Base-by-base conservation (phyloP, 1,139 yeast genomes). In the Sugiyamaella sp. region DNA sequence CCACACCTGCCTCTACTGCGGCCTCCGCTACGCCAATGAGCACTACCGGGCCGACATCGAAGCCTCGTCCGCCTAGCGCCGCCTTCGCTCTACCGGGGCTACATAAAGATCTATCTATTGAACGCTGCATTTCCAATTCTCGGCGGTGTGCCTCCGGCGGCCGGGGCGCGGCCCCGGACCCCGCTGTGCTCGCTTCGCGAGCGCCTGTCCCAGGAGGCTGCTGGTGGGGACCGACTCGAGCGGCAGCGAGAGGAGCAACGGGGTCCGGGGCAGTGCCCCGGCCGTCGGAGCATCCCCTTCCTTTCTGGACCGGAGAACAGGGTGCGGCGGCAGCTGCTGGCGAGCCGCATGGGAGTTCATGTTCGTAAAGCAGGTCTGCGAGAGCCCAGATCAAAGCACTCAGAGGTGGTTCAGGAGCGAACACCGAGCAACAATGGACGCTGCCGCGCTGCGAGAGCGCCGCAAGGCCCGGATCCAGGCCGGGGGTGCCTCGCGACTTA, bases 1-100 rank as follows among this genome's bases (percentile, higher is more conserved):
- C 27, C 80, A 81, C 56, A 77, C 87, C 27, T 88, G 96, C 72
- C 87, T 88, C 10, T 89, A 89, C 76, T 89, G 96, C 73, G 62
- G 63, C 8, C 49, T 54, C 21, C 54, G 61, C 45, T 60, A 46
- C 46, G 61, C 63, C 19, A 54, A 59, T 33, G 63, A 59, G 47
- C 32, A 43, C 6, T 46, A 46, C 43, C 35, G 24, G 20, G 49
- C 45, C 4, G 56, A 49, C 12, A 41, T 53, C 22, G 56, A 53
- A 35, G 52, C 41, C 3, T 8, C 50, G 16, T 25, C 44, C 8
- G 27, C 43, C 35, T 45, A 29, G 21, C 16, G 4, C 35, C 14
- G 14, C 35, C 35, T 10, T 25, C n/a, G n/a, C n/a, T 4, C 22
- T 21, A 14, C 14, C 16, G 24, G 45, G n/a, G n/a, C n/a, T n/a